phyloP scores from a whole-genome alignment of 441 rosid genomes.

The Syzygium syzygioides region DNA sequence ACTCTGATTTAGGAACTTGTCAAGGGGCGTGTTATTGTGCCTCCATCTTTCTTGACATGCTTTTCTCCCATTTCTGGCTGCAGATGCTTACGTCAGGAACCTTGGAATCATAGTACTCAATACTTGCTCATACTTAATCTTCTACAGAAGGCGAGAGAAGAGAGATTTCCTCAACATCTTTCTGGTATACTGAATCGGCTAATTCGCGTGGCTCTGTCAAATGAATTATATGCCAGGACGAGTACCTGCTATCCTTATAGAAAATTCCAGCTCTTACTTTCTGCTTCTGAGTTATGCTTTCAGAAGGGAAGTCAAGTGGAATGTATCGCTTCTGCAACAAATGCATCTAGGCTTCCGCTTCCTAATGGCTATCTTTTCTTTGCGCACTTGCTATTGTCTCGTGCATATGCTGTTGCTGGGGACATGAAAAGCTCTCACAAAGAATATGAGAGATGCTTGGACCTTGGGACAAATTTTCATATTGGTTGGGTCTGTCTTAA shows the following conservation, averaged over 20 bases:
- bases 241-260: constrained; percentile 36
- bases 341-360: constrained; percentile 56
- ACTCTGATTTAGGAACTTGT: neutral
- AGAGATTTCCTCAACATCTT: constrained; percentile 66
- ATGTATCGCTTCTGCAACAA: constrained; percentile 44
- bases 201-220: constrained; percentile 46
- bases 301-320: constrained; percentile 41
- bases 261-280: constrained; percentile 84
- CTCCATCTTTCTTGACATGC: neutral
- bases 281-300: constrained; percentile 77
- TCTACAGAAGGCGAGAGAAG: constrained; percentile 82
- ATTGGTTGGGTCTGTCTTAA: constrained; percentile 83
- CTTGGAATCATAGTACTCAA: constrained; percentile 62
- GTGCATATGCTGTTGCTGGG: constrained; percentile 68
- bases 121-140: constrained; percentile 81
- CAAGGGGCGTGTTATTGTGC: neutral
- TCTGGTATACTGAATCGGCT: constrained; percentile 48
- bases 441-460: constrained; percentile 65
- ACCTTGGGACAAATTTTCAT: constrained; percentile 64
- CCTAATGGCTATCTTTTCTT: constrained; percentile 61
- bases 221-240: constrained; percentile 35
- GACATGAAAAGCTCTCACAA: constrained; percentile 33
- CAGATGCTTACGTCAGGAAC: constrained; percentile 76
- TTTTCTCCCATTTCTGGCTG: constrained; percentile 20
- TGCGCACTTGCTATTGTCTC: constrained; percentile 69